Conservation (phyloP, 1,284 basidiomycete species). For the Pascua sp. region DNA sequence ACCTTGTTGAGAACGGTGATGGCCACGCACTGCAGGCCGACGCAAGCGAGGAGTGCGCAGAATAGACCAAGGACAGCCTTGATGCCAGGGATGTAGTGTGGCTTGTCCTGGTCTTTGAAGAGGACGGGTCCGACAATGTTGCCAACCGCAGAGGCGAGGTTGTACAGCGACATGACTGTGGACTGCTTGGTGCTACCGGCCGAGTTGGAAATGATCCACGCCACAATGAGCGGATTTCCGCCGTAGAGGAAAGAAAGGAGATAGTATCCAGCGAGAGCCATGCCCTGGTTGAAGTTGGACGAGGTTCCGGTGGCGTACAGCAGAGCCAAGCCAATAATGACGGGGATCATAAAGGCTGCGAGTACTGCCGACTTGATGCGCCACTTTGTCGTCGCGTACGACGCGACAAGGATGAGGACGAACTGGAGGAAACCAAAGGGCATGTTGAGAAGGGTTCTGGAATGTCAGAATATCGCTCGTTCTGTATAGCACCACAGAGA, state of each 20-base stretch:
- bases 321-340: slow-evolving; percentile 41
- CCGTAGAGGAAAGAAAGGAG: slow-evolving; percentile 49
- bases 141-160: slow-evolving; percentile 27
- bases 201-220: slow-evolving; percentile 50
- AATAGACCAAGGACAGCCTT: slow-evolving; percentile 7
- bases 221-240: slow-evolving; percentile 46
- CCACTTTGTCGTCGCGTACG: slow-evolving; percentile 37
- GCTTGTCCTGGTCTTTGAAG: slow-evolving; percentile 39
- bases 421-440: slow-evolving; percentile 47
- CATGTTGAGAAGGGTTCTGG: slow-evolving; percentile 47
- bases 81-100: slow-evolving; percentile 26
- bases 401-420: slow-evolving; percentile 33
- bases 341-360: slow-evolving; percentile 34
- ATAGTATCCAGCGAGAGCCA: slow-evolving; percentile 49
- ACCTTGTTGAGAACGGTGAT: slow-evolving; percentile 27
- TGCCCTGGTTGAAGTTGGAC: slow-evolving; percentile 22
- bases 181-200: slow-evolving; percentile 51
- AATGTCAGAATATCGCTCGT: no score
- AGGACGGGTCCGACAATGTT: slow-evolving; percentile 42
- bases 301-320: slow-evolving; percentile 27
- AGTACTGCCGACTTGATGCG: slow-evolving; percentile 40
- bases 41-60: slow-evolving; percentile 9
- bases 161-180: slow-evolving; percentile 31
- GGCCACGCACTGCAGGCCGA: slow-evolving; percentile 8
- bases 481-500: background rate